Evolutionary conservation across 495 filamentous ascomycete genomes (phyloP).

Genomic region (Penicillium ochrochloron): DNA sequence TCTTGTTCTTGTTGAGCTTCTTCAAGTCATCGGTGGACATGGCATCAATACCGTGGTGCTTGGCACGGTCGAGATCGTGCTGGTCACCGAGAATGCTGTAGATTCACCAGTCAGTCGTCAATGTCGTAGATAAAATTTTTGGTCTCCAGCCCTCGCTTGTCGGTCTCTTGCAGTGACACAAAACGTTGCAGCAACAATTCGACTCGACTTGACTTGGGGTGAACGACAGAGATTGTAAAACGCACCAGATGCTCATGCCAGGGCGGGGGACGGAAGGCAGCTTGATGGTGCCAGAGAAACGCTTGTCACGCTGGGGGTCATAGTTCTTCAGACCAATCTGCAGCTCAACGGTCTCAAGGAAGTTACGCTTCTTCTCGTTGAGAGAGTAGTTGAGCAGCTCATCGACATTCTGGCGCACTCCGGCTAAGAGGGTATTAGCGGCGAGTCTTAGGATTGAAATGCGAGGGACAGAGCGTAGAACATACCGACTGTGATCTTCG

Average conservation of each 20-base stretch:
- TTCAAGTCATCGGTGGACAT: slow-evolving; percentile 98
- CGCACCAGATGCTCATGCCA: slow-evolving; percentile 89
- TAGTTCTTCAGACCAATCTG: slow-evolving; percentile 99
- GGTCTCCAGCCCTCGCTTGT: neutral
- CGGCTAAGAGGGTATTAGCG: slow-evolving; percentile 63
- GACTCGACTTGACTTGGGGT: slow-evolving; percentile 6
- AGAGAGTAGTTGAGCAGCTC: slow-evolving; percentile 90
- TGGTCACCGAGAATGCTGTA: slow-evolving; percentile 93
- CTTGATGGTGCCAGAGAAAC: slow-evolving; percentile 99
- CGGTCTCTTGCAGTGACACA: neutral
- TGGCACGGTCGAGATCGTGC: slow-evolving; percentile 99
- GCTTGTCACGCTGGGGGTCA: slow-evolving; percentile 99
- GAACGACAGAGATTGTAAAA: slow-evolving; percentile 19
- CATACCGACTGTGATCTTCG: slow-evolving; percentile 87
- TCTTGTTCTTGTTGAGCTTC: slow-evolving; percentile 99
- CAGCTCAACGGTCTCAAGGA: slow-evolving; percentile 89
- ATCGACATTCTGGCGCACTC: slow-evolving; percentile 93
- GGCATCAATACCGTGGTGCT: slow-evolving; percentile 95
- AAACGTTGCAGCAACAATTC: neutral
- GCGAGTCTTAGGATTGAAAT: slow-evolving; percentile 9
- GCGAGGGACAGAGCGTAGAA: slow-evolving; percentile 23
- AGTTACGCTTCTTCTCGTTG: slow-evolving; percentile 99
- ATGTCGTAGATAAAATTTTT: neutral
- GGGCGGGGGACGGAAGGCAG: slow-evolving; percentile 89
- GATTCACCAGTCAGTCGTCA: neutral